Evolutionary conservation across 179 eudicot species (phyloP).

Genomic region (Actinidia arguta): DNA sequence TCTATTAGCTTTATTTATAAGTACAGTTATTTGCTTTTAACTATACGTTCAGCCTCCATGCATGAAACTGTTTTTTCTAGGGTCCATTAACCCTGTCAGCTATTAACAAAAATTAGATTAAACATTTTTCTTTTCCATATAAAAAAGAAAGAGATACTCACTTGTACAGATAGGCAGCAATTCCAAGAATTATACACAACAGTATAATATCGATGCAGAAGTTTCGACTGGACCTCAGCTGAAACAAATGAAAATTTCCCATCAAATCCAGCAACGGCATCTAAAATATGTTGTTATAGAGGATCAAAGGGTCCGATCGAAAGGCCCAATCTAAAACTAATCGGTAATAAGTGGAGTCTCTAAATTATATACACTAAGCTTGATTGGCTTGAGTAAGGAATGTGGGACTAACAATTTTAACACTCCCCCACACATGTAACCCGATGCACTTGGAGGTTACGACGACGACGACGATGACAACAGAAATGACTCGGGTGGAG

Average conservation of each 20-base stretch:
- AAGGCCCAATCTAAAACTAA: no score
- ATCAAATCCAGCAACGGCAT: neutral
- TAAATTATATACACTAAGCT: no score
- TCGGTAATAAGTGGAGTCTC: no score
- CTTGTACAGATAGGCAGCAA: constrained; percentile 96
- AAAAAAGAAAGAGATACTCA: constrained; percentile 38
- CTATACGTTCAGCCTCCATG: neutral
- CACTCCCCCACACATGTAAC: no score
- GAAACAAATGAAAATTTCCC: constrained; percentile 29
- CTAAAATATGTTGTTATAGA: neutral
- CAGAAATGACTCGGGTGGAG: no score
- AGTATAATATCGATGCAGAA: constrained; percentile 91
- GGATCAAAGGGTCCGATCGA: no score
- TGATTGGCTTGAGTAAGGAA: no score
- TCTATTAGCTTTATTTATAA: neutral
- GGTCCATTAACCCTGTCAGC: constrained; percentile 2
- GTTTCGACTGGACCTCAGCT: constrained; percentile 93
- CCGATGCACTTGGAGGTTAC: no score
- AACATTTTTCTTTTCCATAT: neutral
- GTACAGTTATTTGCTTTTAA: neutral
- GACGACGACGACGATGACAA: no score
- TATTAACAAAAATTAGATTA: neutral
- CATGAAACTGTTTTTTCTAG: neutral
- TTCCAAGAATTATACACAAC: constrained; percentile 87
- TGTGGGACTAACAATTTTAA: no score